Base-by-base conservation (phyloP, 129 eudicot species). In the Helianthus tuberosus region DNA sequence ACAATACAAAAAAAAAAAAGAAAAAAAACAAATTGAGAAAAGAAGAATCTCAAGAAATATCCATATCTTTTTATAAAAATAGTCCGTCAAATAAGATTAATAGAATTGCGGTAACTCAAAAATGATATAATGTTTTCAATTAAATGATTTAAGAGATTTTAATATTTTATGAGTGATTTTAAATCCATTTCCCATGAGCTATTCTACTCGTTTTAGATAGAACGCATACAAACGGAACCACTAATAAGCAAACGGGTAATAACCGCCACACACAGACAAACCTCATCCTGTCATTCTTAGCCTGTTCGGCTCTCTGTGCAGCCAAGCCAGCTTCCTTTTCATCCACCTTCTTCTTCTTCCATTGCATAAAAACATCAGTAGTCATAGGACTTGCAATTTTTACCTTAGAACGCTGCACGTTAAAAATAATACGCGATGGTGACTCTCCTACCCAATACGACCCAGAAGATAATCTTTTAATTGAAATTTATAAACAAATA, bases 241-340 rank as follows among this genome's bases (percentile, higher is more conserved):
- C 11, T 27, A 29, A 20, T 9, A 43, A 25, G 32, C 5, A 6
- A 69, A 16, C 13, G 15, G 76, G 46, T 72, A 68, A 6, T 43
- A 41, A 25, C 11, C 1, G 38, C 50, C 38, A 61, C 23, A 77
- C 38, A 81, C 27, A 54, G 11, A 68, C 48, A 69, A 64, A 89
- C 97, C 98, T 93, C 98, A 90, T 88, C 39, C 98, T 90, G 74
- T 93, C 98, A 71, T 93, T 93, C 85, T 90, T 93, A 73, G 97
- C 98, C 80, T 97, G 88, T 27, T 93, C 98, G 62, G 96, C 98
- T 74, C 83, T 88, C 80, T 80, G 84, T 64, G 91, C 90, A 81
- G 97, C 98, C 96, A 93, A 61, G 54, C 89, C 75, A 62, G 96
- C 98, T 25, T 87, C 97, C 81, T 80, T 87, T 76, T 86, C 96